Evolutionary conservation across 2,329 filamentous ascomycete species (phyloP), one percentile per base, ranked within the genome.

Genomic region (Leptographium procerum): DNA sequence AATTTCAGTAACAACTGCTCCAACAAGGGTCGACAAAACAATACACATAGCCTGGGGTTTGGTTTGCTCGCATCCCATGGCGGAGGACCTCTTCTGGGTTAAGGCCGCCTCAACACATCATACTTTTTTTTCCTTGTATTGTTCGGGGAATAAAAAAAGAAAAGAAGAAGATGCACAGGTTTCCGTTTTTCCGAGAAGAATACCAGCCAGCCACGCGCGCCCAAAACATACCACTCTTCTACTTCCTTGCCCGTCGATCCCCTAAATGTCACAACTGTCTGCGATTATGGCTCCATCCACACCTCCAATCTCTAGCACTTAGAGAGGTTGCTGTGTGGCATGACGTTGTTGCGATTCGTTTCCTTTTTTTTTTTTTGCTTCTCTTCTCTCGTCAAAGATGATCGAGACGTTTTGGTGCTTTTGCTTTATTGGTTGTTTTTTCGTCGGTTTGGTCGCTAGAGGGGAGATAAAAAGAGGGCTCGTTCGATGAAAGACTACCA

Each of bases 141-240:
- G 55, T 33, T 52, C 34, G 51, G 54, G 24, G 26, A 43, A 53
- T 53, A 58, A 54, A 33, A 58, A 57, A 57, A 52, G n/a, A n/a
- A 48, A 56, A 59, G 58, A 53, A 56, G 61, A 58, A 53, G 61
- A 61, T 59, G 55, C 51, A 59, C 58, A 60, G 52, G 52, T 60
- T 61, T 62, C 60, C 61, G 54, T 61, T 61, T 60, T 60, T 60
- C 57, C 60, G 59, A 60, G 57, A 58, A 58, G 59, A 60, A 58
- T 60, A 61, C 61, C 60, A 60, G 60, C 60, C 61, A 59, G 61
- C 61, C 61, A 55, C 60, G 59, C 59, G 61, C 61, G 58, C 59
- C 55, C 22, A 51, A 57, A 47, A 34, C 47, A 52, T 59, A 52
- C 57, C 29, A 36, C n/a, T 51, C 47, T 29, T n/a, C 52, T 45